Evolutionary conservation across 2,329 filamentous ascomycete genomes (phyloP), one percentile per base, ranked within the genome.

Genomic region (Plectosphaerella plurivora): DNA sequence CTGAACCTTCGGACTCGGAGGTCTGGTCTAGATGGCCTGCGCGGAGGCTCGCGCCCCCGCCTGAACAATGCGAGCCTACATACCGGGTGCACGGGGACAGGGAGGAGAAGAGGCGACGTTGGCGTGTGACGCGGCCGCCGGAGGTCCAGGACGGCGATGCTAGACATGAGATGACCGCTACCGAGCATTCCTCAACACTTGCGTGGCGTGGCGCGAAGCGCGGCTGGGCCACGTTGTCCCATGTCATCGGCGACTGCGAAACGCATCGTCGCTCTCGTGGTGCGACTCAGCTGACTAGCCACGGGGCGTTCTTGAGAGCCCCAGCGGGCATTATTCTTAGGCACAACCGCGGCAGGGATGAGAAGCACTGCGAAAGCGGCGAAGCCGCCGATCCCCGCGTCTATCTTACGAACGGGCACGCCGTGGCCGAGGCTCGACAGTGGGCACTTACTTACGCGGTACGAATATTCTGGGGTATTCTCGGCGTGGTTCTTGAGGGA

Each of bases 291-390:
- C 28, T 33, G 28, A 33, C 28, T 33, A 33, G 28, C 28, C 8
- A 10, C 28, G 28, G 28, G 28, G 28, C 28, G 28, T 33, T 33
- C 28, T 33, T 12, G 28, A 33, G 28, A 33, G 28, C 28, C 28
- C 28, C 28, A 33, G 28, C 28, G 28, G 28, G 63, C 60, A 5
- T 39, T 35, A 5, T 15, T 11, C 45, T 33, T 33, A 33, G 28
- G 28, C 28, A 33, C 28, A 33, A 33, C 28, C 28, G 28, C 28
- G 28, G 28, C 28, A 33, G 11, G 28, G 28, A 33, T 33, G 11
- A 9, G 28, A 33, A 12, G 22, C 22, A 22, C 22, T 22, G 22
- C 22, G 22, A 22, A 22, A 22, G 28, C 28, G 28, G 28, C 28
- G 28, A 33, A 33, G 28, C 28, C 28, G 28, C 28, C 8, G 28